These are phyloP conservation scores for Leishmania amazonensis DNA, from an alignment of 208 protist species.

Conservation along the genomic window DNA sequence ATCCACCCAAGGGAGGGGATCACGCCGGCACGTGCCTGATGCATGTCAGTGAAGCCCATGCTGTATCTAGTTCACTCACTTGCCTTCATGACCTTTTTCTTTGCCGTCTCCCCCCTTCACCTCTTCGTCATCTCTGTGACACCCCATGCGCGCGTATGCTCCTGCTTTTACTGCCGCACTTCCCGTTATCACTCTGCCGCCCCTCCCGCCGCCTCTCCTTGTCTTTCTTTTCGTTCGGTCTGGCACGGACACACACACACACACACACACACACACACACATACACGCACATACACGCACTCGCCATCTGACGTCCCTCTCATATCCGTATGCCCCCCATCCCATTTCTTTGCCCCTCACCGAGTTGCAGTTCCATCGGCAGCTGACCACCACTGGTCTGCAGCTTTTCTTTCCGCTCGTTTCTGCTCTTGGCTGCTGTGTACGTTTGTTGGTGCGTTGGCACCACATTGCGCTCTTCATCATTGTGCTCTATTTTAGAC, in stretches of 20 bases:
- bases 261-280: constrained; percentile 6
- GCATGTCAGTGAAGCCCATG: not conserved
- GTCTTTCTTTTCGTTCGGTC: not conserved
- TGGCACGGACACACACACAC: not conserved
- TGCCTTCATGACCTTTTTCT: not conserved
- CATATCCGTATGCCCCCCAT: not conserved
- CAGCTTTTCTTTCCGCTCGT: not conserved
- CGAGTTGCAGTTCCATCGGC: not conserved
- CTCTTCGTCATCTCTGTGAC: not conserved
- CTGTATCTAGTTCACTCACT: not conserved
- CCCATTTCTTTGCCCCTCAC: not conserved
- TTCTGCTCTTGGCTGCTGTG: not conserved
- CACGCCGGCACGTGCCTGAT: not conserved
- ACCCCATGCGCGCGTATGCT: not conserved
- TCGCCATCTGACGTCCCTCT: not conserved
- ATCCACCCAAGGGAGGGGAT: not conserved
- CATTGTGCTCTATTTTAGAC: not conserved
- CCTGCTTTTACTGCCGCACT: not conserved
- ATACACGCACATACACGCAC: not conserved
- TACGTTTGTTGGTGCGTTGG: not conserved
- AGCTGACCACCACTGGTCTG: not conserved
- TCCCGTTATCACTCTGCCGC: not conserved
- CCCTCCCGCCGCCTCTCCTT: not conserved
- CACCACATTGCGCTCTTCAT: not conserved
- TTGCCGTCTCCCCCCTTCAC: not conserved